Evolutionary conservation across 257 asterid species (phyloP), one percentile per base, ranked within the genome.

Genomic region (Petunia secreta): DNA sequence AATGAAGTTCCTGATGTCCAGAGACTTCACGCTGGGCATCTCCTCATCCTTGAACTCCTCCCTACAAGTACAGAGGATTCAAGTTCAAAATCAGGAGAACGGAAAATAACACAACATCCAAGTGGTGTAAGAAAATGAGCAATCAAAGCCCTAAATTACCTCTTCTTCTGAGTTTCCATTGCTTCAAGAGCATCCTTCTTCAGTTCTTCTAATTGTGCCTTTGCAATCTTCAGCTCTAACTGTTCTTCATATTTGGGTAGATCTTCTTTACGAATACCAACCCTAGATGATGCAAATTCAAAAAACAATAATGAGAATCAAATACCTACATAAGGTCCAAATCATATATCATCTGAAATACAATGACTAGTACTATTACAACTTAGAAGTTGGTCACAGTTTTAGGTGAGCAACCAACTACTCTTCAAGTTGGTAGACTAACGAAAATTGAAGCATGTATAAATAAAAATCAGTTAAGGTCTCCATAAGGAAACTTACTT

Each of bases 151-250:
- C 34, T 41, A 37, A 46, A 36, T 57, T 90, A 94, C 97, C 94
- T 69, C 86, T 93, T 92, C 91, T 90, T 92, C 85, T 95, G 98
- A 78, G 98, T 89, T 43, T 92, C 98, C 99, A 95, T 95, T 80
- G 98, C 99, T 82, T 95, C 98, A 74, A 85, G 3, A 48, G 89
- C 92, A 46, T 93, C 97, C 90, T 95, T 95, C 87, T 93, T 88
- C 88, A 95, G 86, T 83, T 92, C 97, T 82, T 90, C 96, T 60
- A 93, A 85, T 67, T 95, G 98, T 44, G 97, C 98, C 87, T 92
- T 93, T 1, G 99, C 96, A 62, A 95, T 86, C 81, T 93, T 95
- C 1, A 89, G 92, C 82, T 95, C 99, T 87, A 95, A 81, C 80
- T 92, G 85, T 80, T 95, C 96, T 86, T 95, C 98, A 10, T 89